Evolutionary conservation across 2,329 filamentous ascomycete genomes (phyloP).

Genomic region (Elsinoe necatrix): DNA sequence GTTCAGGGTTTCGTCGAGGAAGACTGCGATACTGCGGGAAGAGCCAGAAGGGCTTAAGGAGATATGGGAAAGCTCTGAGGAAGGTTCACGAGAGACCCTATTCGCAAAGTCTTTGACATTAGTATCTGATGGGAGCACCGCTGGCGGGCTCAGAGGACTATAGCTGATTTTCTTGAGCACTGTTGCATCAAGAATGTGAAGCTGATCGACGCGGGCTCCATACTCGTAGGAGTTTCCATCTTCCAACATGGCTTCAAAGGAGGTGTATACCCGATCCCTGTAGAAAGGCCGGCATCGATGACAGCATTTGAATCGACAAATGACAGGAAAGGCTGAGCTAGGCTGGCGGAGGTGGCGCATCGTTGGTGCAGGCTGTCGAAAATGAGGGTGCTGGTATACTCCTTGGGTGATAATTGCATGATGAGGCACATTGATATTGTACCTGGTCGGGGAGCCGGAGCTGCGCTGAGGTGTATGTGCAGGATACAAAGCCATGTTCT

Average conservation of each 20-base stretch:
- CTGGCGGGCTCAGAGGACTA: background rate
- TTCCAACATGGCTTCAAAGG: constrained; percentile 37
- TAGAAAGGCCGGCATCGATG: constrained; percentile 44
- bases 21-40: background rate
- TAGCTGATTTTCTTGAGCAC: constrained; percentile 24
- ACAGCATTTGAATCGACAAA: constrained; percentile 41
- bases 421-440: background rate
- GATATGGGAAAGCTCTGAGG: background rate
- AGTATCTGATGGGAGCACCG: background rate
- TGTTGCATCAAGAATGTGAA: constrained; percentile 31
- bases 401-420: background rate
- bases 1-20: background rate
- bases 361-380: background rate
- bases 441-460: background rate
- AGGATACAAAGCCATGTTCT: background rate
- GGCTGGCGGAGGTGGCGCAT: background rate
- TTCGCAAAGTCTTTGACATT: constrained; percentile 29
- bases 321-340: constrained; percentile 6
- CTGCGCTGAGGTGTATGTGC: background rate
- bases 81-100: constrained; percentile 20
- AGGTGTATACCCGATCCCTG: constrained; percentile 39
- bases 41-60: background rate
- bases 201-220: constrained; percentile 24
- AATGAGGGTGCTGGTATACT: background rate
- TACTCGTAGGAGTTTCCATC: constrained; percentile 31